Conservation (phyloP, 352 stramenopile species). For the Thraustochytrium striatum region DNA sequence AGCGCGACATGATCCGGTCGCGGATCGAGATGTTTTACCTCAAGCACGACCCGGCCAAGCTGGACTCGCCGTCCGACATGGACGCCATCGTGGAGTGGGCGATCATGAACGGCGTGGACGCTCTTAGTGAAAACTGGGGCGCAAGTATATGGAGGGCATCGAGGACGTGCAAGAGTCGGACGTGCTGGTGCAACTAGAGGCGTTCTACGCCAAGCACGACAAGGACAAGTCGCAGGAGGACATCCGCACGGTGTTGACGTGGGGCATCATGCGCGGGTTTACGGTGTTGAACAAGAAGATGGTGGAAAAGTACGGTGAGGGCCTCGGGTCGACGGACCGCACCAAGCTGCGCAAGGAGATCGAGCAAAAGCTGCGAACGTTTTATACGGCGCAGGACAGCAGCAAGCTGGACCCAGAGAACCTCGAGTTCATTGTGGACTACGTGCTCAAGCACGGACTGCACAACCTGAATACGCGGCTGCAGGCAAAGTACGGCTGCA, state of each 20-base stretch:
- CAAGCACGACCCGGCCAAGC: conserved; percentile 40
- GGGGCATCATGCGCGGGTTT: conserved; percentile 45
- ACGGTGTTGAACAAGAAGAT: conserved; percentile 45
- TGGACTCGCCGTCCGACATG: conserved; percentile 25
- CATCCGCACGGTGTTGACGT: conserved; percentile 26
- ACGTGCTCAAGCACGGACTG: conserved; percentile 25
- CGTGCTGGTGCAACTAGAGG: conserved; percentile 36
- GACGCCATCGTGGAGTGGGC: conserved; percentile 46
- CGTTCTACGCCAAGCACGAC: conserved; percentile 44
- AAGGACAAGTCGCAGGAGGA: conserved; percentile 39
- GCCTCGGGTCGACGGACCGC: conserved; percentile 13
- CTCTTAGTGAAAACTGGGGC: conserved; percentile 25
- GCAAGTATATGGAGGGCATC: conserved; percentile 34
- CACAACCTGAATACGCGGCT: conserved; percentile 29
- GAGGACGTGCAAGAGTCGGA: conserved; percentile 26
- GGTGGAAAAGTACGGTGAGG: conserved; percentile 42
- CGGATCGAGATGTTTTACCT: conserved; percentile 49
- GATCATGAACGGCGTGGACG: conserved; percentile 41
- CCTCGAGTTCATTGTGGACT: conserved; percentile 46
- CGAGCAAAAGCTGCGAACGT: conserved; percentile 26
- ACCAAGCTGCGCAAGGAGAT: conserved; percentile 38
- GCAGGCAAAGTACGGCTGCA: conserved; percentile 44
- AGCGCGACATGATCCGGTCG: conserved; percentile 23
- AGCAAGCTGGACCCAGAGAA: conserved; percentile 43
- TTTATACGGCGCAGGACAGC: conserved; percentile 31